Percentiles rank a stretch among this genome's conserved stretches.
These are phyloP conservation scores for Proteromonas lacertae DNA, from an alignment of 352 stramenopile genomes.

Conservation along the genomic window DNA sequence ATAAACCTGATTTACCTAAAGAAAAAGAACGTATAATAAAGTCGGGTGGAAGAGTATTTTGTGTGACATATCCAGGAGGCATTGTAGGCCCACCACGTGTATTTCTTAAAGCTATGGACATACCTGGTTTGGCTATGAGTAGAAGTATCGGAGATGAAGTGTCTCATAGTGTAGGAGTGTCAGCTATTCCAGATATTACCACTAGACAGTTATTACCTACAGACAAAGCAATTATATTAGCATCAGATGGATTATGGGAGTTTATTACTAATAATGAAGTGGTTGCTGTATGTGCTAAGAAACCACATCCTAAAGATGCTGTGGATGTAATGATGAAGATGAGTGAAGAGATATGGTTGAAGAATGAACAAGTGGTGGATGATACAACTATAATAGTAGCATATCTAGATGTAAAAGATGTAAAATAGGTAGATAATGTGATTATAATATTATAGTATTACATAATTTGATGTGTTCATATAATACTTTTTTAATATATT, in stretches of 20 bases:
- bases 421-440: background rate
- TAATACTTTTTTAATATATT: too few relatives aligned
- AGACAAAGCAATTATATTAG: conserved; percentile 35
- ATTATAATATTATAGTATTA: too few relatives aligned
- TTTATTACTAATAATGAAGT: conserved; percentile 86
- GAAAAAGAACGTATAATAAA: conserved; percentile 71
- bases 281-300: conserved; percentile 21
- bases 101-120: conserved; percentile 90
- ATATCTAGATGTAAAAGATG: conserved; percentile 23
- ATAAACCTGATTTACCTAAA: conserved; percentile 73
- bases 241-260: conserved; percentile 90
- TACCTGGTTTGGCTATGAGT: conserved; percentile 84
- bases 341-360: conserved; percentile 79
- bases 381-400: conserved; percentile 90
- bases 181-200: conserved; percentile 70
- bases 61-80: conserved; percentile 87
- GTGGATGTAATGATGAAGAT: conserved; percentile 71
- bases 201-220: conserved; percentile 25
- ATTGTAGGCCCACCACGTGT: conserved; percentile 82
- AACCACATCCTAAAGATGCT: conserved; percentile 15
- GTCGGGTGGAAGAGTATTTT: conserved; percentile 75
- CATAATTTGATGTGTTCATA: too few relatives aligned
- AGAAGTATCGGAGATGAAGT: conserved; percentile 72
- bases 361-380: conserved; percentile 90
- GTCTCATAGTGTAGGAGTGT: conserved; percentile 71